Base-by-base conservation (phyloP, 495 filamentous ascomycete species). In the Penicillium nucicola region DNA sequence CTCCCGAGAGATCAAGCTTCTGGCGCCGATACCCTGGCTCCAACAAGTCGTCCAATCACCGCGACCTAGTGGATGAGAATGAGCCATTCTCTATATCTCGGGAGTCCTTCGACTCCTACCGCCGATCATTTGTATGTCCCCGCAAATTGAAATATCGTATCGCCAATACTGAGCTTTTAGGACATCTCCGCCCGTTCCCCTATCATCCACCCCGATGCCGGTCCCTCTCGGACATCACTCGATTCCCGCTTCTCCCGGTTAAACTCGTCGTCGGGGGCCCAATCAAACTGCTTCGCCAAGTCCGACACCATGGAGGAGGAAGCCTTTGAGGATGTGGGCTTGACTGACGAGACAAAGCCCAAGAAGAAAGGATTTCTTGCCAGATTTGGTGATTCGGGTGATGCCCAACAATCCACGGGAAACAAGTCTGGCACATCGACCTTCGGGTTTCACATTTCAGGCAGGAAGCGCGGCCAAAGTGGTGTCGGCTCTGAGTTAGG, bases 81-180 rank as follows among this genome's bases (percentile, higher is more conserved):
- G 93, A 97, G 60, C 92, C 89, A 18, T 98, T 98, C 70, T 89
- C 87, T 44, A 98, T 98, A 70, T 96, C 93, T 25, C 84, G 93
- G 57, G 93, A 98, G 71, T 96, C 91, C 8, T 98, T 97, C 67
- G 93, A 98, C 66, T 96, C 92, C 22, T 98, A 98, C 66, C 82
- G 93, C 43, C 85, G 93, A 53, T 97, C 93, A 50, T 98, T 98
- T 74, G 92, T 95, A 79, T 47, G 87, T 76, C 25, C 18, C 49
- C 31, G 31, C 30, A n/a, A 14, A 7, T 14, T 5, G 20, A 4
- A 12, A 33, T 31, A 32, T n/a, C 17, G 2, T 17, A 36, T 20
- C 6, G 15, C 0, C 17, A 32, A 48, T 37, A 48, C 57, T 61
- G 13, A 58, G 25, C 9, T 5, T 20, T 11, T 63, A 97, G 92